Evolutionary conservation across 768 basidiomycete species (phyloP).

Genomic region (Pisolithus sp.): DNA sequence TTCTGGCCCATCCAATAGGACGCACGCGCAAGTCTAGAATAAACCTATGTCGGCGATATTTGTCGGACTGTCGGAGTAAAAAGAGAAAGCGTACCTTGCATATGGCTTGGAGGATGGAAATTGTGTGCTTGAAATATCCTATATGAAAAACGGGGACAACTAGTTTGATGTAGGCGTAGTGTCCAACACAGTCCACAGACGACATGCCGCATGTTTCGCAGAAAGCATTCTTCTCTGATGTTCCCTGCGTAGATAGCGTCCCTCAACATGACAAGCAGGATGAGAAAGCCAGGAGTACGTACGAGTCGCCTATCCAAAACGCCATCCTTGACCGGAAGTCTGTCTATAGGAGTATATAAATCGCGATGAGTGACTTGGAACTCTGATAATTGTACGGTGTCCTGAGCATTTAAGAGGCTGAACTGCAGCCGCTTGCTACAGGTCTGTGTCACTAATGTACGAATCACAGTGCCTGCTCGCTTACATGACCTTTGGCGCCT

Average conservation of each 20-base stretch:
- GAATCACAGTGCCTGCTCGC: conserved; percentile 13
- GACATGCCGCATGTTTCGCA: conserved; percentile 94
- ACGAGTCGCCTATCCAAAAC: conserved; percentile 91
- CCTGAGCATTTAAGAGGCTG: conserved; percentile 87
- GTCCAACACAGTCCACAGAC: conserved; percentile 93
- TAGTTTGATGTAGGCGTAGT: conserved; percentile 98
- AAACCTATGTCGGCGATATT: neutral
- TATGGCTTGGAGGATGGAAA: conserved; percentile 88
- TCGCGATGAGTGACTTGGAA: conserved; percentile 93
- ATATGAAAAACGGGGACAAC: conserved; percentile 97
- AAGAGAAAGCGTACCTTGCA: conserved; percentile 65
- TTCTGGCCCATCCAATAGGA: conserved; percentile 83
- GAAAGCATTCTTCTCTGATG: conserved; percentile 84
- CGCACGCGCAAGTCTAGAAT: conserved; percentile 79
- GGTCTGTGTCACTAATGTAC: conserved; percentile 6
- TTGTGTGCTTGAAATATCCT: conserved; percentile 95
- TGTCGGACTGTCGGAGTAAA: neutral
- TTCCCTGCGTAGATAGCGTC: conserved; percentile 53
- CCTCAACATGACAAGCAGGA: neutral
- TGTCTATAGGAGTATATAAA: conserved; percentile 78
- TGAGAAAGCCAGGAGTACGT: conserved; percentile 18
- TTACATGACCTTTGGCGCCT: conserved; percentile 80
- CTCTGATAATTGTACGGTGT: conserved; percentile 92
- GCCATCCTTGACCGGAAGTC: conserved; percentile 84
- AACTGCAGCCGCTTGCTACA: conserved; percentile 93